Evolutionary conservation across 768 basidiomycete species (phyloP).

Genomic region (Krasilnikovozyma curviuscula): DNA sequence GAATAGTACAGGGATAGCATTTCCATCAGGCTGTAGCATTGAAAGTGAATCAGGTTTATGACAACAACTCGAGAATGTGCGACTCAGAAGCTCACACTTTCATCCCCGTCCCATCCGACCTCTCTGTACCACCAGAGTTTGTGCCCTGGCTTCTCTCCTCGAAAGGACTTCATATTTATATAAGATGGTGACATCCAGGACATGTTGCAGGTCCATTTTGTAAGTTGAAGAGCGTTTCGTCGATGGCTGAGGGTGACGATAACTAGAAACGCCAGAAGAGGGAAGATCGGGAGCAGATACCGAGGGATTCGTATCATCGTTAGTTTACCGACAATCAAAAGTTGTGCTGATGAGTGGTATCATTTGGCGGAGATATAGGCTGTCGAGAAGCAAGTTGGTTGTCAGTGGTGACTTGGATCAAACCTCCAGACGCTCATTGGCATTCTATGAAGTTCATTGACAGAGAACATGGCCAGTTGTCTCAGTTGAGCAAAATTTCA

Average conservation of each 20-base stretch:
- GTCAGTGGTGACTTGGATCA: too few species aligned
- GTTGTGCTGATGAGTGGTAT: too few species aligned
- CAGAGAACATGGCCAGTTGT: too few species aligned
- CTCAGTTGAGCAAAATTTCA: too few species aligned
- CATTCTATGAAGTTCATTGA: too few species aligned
- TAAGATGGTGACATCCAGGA: conserved; percentile 91
- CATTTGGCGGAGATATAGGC: too few species aligned
- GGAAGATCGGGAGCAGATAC: neutral
- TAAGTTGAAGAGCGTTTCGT: neutral
- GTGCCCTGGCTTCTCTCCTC: conserved; percentile 54
- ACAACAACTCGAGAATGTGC: neutral
- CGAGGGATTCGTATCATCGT: too few species aligned
- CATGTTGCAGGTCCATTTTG: conserved; percentile 48
- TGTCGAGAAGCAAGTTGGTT: too few species aligned
- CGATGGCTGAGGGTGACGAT: neutral
- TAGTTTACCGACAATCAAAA: too few species aligned
- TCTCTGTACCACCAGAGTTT: conserved; percentile 84
- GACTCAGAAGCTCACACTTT: conserved; percentile 31
- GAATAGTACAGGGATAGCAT: conserved; percentile 88
- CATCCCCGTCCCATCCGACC: conserved; percentile 50
- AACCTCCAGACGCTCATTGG: too few species aligned
- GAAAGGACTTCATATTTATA: conserved; percentile 49
- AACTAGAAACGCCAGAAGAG: neutral
- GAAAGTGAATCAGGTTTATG: neutral
- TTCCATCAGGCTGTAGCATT: conserved; percentile 30